Evolutionary conservation across 2,329 filamentous ascomycete genomes (phyloP), one percentile per base, ranked within the genome.

Genomic region (Colletotrichum chrysophilum): DNA sequence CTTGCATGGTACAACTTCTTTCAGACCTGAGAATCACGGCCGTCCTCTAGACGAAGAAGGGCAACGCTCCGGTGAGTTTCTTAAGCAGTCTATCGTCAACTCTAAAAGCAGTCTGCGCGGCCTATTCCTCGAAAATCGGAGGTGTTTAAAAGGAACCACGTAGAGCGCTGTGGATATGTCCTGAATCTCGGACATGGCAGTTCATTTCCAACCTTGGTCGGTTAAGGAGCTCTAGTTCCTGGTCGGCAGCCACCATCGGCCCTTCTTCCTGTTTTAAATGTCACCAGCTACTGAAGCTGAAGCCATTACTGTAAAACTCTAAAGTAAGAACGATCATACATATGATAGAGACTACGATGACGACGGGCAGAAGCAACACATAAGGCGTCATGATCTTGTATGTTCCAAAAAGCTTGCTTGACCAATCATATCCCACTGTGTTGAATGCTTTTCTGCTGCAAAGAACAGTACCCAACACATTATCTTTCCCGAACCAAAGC

Each of bases 361-460:
- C 10, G 10, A 1, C 30, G 10, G 10, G 30, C 30, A 32, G 32
- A 32, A 12, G 32, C 32, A 32, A 32, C 28, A 34, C 32, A 34
- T 34, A 3, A 13, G 32, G 32, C 32, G 38, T 2, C 0, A n/a
- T n/a, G 38, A 10, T 43, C 38, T 6, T 43, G 18, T 12, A n/a
- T 12, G 3, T 43, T n/a, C 38, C 5, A n/a, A 43, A 3, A 0
- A n/a, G 18, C 38, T 38, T 16, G 14, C 36, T 43, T n/a, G 38
- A 7, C 10, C 38, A n/a, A n/a, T n/a, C 38, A n/a, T 2, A n/a
- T 2, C 9, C 0, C 1, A 7, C 18, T 1, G 1, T 43, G 38
- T 43, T n/a, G 18, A 43, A 43, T 43, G 38, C 38, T 43, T 1
- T 43, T 43, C 9, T 43, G 1, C 1, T n/a, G 38, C 18, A n/a